Conservation (phyloP, 495 filamentous ascomycete genomes). For the Penicillium simplicissimum region DNA sequence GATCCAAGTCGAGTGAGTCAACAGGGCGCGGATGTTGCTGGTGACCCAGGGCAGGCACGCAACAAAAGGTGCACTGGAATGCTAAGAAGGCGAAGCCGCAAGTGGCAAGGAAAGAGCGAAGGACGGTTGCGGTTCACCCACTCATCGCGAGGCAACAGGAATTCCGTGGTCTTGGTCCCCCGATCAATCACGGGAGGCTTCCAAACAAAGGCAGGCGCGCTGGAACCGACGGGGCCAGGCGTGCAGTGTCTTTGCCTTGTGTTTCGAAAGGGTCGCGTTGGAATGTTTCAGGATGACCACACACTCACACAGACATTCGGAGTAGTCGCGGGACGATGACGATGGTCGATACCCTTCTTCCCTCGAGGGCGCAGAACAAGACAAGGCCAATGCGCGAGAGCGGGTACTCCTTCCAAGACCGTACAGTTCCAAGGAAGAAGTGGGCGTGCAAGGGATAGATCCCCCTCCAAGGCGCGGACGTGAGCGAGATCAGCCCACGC, state of each 20-base stretch:
- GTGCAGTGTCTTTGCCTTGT: slow-evolving; percentile 4
- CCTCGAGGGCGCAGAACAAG: slow-evolving; percentile 2
- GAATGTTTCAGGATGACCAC: slow-evolving; percentile 29
- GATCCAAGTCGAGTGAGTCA: slow-evolving; percentile 14
- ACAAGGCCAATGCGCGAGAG: neutral
- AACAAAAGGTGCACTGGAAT: slow-evolving; percentile 20
- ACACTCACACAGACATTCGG: slow-evolving; percentile 22
- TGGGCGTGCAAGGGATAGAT: slow-evolving; percentile 30
- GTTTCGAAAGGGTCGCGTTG: slow-evolving; percentile 15
- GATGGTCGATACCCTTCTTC: neutral
- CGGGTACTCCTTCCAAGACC: slow-evolving; percentile 14
- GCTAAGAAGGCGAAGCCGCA: slow-evolving; percentile 24
- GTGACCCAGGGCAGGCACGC: neutral
- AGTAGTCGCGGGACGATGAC: slow-evolving; percentile 8
- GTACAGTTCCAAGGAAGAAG: slow-evolving; percentile 21
- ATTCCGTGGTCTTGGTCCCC: slow-evolving; percentile 12
- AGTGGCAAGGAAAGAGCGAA: slow-evolving; percentile 15
- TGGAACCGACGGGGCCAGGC: neutral
- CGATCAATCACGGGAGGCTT: slow-evolving; percentile 18
- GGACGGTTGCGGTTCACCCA: slow-evolving; percentile 18
- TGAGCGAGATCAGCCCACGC: slow-evolving; percentile 22
- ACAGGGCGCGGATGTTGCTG: slow-evolving; percentile 2
- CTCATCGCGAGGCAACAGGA: slow-evolving; percentile 23
- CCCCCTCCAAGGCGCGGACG: slow-evolving; percentile 22
- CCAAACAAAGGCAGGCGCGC: slow-evolving; percentile 24